These are phyloP conservation scores for Trichomonas tenax DNA, from an alignment of 208 protist species.

Conservation along the genomic window DNA sequence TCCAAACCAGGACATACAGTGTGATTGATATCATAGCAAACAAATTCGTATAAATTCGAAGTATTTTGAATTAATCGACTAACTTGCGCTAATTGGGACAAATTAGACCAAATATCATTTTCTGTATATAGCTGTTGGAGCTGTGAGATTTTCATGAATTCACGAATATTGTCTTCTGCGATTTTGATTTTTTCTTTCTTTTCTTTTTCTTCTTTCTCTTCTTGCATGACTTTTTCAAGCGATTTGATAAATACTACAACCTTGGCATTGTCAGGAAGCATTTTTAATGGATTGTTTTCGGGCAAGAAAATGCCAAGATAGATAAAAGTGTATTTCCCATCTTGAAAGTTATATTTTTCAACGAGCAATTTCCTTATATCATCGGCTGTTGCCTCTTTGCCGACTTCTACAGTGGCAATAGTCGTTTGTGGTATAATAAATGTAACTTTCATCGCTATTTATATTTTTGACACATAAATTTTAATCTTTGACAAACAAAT, in stretches of 20 bases:
- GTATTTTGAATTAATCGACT: neutral
- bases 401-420: neutral
- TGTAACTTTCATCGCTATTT: neutral
- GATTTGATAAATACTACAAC: neutral
- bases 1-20: neutral
- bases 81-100: neutral
- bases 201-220: neutral
- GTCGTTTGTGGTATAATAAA: neutral
- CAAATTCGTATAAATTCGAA: neutral
- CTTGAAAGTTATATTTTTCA: neutral
- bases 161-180: neutral
- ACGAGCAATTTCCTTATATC: neutral
- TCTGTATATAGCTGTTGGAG: neutral
- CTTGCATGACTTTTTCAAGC: neutral
- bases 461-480: too few relatives aligned
- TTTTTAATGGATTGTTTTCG: neutral
- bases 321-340: neutral
- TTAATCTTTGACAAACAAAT: too few relatives aligned
- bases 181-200: neutral
- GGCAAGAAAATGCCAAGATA: neutral
- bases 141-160: neutral
- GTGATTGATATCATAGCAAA: neutral
- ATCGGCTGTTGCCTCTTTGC: neutral
- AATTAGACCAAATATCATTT: neutral
- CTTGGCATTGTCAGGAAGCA: neutral